Conservation (phyloP, 139 green algal genomes). For the Zygnema cylindricum region DNA sequence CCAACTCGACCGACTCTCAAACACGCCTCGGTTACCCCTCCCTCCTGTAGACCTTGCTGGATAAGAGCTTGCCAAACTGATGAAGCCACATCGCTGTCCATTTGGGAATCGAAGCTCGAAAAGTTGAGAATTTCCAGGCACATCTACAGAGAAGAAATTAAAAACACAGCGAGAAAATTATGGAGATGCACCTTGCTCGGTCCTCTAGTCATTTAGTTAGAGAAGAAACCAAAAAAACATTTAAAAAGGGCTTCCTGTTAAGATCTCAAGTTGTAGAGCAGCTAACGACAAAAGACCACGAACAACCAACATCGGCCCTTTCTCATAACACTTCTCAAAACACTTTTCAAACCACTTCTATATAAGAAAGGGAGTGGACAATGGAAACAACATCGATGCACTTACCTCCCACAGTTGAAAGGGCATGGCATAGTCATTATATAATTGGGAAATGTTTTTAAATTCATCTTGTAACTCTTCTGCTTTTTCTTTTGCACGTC, state of each 20-base stretch:
- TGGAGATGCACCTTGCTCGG: not conserved
- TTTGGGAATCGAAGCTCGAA: conserved; percentile 15
- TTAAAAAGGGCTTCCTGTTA: not conserved
- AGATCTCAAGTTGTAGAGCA: not conserved
- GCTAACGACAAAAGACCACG: not conserved
- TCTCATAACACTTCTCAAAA: no score
- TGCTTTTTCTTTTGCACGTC: no score
- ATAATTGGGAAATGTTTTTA: conserved; percentile 44
- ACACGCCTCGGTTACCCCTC: conserved; percentile 46
- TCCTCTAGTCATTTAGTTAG: no score
- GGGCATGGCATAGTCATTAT: conserved; percentile 57
- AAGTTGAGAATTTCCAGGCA: conserved; percentile 53
- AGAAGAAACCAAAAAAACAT: not conserved
- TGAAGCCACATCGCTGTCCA: not conserved
- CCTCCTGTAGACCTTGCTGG: conserved; percentile 24
- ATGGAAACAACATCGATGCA: conserved; percentile 2
- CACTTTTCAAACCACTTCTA: no score
- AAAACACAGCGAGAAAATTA: not conserved
- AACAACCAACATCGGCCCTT: not conserved
- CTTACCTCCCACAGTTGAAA: conserved; percentile 56
- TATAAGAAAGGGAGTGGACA: conserved; percentile 12
- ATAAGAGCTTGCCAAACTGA: conserved; percentile 33
- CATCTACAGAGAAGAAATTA: conserved; percentile 20
- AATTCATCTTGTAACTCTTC: conserved; percentile 40
- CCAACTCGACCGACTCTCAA: conserved; percentile 20